Evolutionary conservation across 2,329 filamentous ascomycete genomes (phyloP).

Genomic region (Alternaria gaisen): DNA sequence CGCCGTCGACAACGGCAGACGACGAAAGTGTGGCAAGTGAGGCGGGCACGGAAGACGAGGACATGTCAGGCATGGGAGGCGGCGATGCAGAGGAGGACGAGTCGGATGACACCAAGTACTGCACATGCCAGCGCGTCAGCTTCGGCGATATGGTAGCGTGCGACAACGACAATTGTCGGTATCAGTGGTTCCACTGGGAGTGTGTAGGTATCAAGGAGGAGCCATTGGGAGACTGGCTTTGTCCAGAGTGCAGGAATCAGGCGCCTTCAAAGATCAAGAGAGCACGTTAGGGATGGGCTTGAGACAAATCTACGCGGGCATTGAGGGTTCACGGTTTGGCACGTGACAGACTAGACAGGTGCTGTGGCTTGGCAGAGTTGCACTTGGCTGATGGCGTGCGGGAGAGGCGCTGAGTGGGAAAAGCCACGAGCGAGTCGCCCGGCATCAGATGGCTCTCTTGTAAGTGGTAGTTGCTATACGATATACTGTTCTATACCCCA

Average conservation of each 20-base stretch:
- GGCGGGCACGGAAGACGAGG: conserved; percentile 54
- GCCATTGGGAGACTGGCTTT: conserved; percentile 61
- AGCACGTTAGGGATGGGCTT: conserved; percentile 36
- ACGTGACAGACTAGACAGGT: conserved; percentile 12
- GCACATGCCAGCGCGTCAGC: conserved; percentile 82
- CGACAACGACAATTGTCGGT: conserved; percentile 82
- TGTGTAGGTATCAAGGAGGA: conserved; percentile 61
- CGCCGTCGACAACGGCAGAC: conserved; percentile 56
- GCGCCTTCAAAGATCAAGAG: conserved; percentile 53
- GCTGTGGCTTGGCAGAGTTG: conserved; percentile 10
- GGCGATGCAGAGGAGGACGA: conserved; percentile 66
- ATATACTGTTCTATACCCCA: conserved; percentile 17
- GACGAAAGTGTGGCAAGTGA: conserved; percentile 64
- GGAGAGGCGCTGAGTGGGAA: conserved; percentile 26
- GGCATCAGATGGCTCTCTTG: background rate
- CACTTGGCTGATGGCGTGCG: conserved; percentile 18
- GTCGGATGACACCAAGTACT: conserved; percentile 80
- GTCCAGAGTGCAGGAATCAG: conserved; percentile 54
- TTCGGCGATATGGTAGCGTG: conserved; percentile 91
- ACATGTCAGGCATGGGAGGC: conserved; percentile 60
- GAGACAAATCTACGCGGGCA: background rate
- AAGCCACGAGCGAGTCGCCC: conserved; percentile 4
- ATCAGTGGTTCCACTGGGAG: conserved; percentile 89
- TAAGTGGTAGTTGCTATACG: background rate
- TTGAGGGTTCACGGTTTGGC: background rate